Evolutionary conservation across 345 rosid species (phyloP).

Genomic region (Ceriops tagal): DNA sequence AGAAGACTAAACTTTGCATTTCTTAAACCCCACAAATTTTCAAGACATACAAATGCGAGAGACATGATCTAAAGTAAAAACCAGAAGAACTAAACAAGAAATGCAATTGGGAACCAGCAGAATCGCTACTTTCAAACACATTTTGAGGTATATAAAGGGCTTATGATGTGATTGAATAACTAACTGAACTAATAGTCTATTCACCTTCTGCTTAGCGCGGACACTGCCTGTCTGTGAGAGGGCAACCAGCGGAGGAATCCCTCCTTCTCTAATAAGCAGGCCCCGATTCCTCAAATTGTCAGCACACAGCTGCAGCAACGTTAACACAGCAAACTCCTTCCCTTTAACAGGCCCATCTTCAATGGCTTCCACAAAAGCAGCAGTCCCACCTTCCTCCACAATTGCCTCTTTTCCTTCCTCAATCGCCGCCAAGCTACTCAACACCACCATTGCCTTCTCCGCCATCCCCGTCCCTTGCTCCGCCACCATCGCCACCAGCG

Average conservation of each 20-base stretch:
- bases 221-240: conserved; percentile 75
- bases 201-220: conserved; percentile 81
- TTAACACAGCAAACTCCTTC: conserved; percentile 82
- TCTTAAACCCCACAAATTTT: too few relatives aligned
- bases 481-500: conserved; percentile 65
- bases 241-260: conserved; percentile 96
- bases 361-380: conserved; percentile 81
- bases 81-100: background rate
- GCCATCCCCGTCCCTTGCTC: conserved; percentile 83
- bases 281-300: conserved; percentile 76
- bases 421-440: conserved; percentile 72
- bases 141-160: too few relatives aligned
- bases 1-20: background rate
- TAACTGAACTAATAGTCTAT: background rate
- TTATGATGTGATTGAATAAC: too few relatives aligned
- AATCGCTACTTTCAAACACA: too few relatives aligned
- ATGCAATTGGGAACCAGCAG: too few relatives aligned
- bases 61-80: background rate
- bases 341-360: conserved; percentile 86
- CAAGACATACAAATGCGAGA: too few relatives aligned
- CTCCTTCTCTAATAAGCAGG: conserved; percentile 93
- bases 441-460: conserved; percentile 93
- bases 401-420: conserved; percentile 69
- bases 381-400: conserved; percentile 88
- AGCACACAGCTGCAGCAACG: conserved; percentile 75